phyloP scores from a whole-genome alignment of 164 flowering plant genomes.

The Vitis cinerea region DNA sequence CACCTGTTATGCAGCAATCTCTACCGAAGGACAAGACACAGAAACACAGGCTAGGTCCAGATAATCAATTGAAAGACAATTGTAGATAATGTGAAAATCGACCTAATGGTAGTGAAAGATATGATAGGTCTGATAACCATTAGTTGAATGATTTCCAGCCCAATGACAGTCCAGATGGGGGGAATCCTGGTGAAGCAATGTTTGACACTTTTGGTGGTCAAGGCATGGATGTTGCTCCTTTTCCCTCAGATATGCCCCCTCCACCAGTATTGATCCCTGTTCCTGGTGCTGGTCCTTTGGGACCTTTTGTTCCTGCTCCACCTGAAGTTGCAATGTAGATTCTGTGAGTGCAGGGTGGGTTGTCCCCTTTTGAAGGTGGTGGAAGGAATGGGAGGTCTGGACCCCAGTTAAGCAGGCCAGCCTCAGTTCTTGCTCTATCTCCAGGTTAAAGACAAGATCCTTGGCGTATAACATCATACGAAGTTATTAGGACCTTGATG shows the following conservation, averaged over 20 bases:
- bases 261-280: slow-evolving; percentile 98
- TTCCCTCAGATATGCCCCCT: slow-evolving; percentile 82
- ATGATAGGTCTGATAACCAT: slow-evolving; percentile 69
- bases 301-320: slow-evolving; percentile 99
- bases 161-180: slow-evolving; percentile 58
- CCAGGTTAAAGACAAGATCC: slow-evolving; percentile 90
- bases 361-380: slow-evolving; percentile 70
- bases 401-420: slow-evolving; percentile 54
- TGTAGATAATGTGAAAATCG: slow-evolving; percentile 63
- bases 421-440: slow-evolving; percentile 60
- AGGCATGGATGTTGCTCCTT: slow-evolving; percentile 63
- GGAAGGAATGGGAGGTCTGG: slow-evolving; percentile 70
- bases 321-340: slow-evolving; percentile 98
- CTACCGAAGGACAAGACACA: slow-evolving; percentile 68
- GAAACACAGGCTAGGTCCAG: slow-evolving; percentile 65
- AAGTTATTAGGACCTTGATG: slow-evolving; percentile 97
- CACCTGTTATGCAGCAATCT: slow-evolving; percentile 83
- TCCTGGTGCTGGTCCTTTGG: slow-evolving; percentile 99
- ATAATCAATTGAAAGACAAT: slow-evolving; percentile 58
- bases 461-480: slow-evolving; percentile 63
- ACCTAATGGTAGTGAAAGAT: slow-evolving; percentile 57
- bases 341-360: slow-evolving; percentile 90
- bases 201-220: slow-evolving; percentile 80
- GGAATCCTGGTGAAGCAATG: slow-evolving; percentile 68
- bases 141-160: slow-evolving; percentile 57